phyloP scores from a whole-genome alignment of 768 basidiomycete genomes.

The Boletus sensibilis region DNA sequence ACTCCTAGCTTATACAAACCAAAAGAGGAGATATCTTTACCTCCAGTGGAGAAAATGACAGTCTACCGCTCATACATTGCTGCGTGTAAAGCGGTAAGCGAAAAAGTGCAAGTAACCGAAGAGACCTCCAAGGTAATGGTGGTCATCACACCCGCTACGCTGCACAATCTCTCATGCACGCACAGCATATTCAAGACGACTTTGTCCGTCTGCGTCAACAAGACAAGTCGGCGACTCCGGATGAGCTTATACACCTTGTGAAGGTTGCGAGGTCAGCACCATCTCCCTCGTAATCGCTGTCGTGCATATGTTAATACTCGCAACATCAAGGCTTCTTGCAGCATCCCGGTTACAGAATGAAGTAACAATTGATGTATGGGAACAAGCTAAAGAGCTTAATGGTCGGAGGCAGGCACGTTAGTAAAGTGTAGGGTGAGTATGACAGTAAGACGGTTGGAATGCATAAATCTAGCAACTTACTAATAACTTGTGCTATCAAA shows the following conservation, averaged over 20 bases:
- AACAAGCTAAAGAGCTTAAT: constrained; percentile 61
- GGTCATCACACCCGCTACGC: neutral
- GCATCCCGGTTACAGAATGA: constrained; percentile 56
- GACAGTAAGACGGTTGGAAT: neutral
- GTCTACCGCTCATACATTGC: constrained; percentile 59
- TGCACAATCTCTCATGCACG: neutral
- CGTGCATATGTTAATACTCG: constrained; percentile 2
- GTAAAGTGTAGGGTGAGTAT: constrained; percentile 10
- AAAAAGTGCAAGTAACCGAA: constrained; percentile 52
- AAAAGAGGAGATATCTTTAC: constrained; percentile 43
- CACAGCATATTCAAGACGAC: constrained; percentile 72
- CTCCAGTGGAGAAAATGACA: constrained; percentile 46
- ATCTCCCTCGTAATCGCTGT: neutral
- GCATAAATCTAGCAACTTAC: neutral
- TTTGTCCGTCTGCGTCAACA: constrained; percentile 53
- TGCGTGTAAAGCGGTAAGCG: constrained; percentile 49
- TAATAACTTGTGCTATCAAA: neutral
- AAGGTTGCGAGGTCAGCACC: constrained; percentile 60
- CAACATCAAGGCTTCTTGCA: constrained; percentile 52
- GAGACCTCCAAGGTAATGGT: constrained; percentile 55
- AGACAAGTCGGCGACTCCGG: constrained; percentile 42
- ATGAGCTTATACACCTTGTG: constrained; percentile 69
- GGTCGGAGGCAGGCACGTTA: constrained; percentile 34
- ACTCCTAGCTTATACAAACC: constrained; percentile 49
- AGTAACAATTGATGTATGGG: constrained; percentile 62